These are phyloP conservation scores for Botrytis medusae DNA, from an alignment of 2,329 filamentous ascomycete genomes.

Conservation along the genomic window DNA sequence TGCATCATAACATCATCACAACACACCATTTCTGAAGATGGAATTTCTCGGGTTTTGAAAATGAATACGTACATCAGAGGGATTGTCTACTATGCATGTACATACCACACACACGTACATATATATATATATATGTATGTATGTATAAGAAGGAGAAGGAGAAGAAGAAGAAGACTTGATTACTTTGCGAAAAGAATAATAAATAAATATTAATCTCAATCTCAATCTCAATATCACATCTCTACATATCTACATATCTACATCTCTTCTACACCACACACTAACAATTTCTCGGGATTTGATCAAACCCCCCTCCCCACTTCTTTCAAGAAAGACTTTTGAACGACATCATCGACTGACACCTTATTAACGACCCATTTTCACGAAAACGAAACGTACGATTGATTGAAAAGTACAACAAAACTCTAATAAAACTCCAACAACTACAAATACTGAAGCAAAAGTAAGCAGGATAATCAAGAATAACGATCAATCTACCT, in stretches of 20 bases:
- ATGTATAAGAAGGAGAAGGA: no score
- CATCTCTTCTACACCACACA: neutral
- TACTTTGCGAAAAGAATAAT: neutral
- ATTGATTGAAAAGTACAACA: neutral
- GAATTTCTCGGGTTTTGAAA: slow-evolving; percentile 1
- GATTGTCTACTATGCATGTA: no score
- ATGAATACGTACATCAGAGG: no score
- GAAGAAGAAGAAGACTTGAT: neutral
- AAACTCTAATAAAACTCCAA: no score
- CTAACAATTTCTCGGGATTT: neutral
- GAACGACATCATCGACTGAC: slow-evolving; percentile 12
- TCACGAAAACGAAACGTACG: neutral
- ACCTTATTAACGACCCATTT: slow-evolving; percentile 3
- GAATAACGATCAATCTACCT: neutral
- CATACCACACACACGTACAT: no score
- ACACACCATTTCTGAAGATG: neutral
- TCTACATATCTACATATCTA: neutral
- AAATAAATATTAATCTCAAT: neutral
- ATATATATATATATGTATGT: no score
- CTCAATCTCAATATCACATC: neutral
- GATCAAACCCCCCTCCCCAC: neutral
- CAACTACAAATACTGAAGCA: neutral
- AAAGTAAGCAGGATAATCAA: neutral
- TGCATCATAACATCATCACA: neutral
- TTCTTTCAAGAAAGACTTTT: neutral